Evolutionary conservation across 179 eudicot species (phyloP).

Genomic region (Silene noctiflora): DNA sequence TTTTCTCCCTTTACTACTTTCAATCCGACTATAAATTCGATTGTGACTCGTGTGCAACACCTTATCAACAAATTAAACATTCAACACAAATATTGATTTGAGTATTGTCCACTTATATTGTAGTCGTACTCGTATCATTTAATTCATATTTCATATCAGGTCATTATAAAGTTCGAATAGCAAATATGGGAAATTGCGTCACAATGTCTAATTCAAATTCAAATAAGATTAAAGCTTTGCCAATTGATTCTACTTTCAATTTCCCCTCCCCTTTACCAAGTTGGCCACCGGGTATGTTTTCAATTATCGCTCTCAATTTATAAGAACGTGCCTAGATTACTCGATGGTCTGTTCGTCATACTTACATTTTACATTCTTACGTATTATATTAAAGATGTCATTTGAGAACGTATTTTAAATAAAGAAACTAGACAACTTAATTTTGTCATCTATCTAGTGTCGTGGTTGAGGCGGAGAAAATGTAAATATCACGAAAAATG

Average conservation of each 20-base stretch:
- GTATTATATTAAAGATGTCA: too few relatives aligned
- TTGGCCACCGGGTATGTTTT: neutral
- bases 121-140: too few relatives aligned
- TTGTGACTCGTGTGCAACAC: neutral
- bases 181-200: neutral
- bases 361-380: too few relatives aligned
- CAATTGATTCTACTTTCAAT: neutral
- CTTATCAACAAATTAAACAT: neutral
- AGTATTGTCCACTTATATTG: neutral
- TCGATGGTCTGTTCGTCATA: too few relatives aligned
- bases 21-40: neutral
- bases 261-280: constrained; percentile 4
- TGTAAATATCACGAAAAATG: too few relatives aligned
- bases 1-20: neutral
- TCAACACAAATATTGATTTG: neutral
- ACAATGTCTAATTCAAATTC: neutral
- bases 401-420: too few relatives aligned
- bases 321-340: too few relatives aligned
- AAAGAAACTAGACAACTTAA: too few relatives aligned
- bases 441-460: too few relatives aligned
- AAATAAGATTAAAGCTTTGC: neutral
- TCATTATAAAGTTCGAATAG: neutral
- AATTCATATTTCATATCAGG: too few relatives aligned
- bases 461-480: too few relatives aligned
- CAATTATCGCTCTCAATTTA: neutral